phyloP scores from a whole-genome alignment of 495 filamentous ascomycete genomes.

The Pseudomonodictys pantanalensis region DNA sequence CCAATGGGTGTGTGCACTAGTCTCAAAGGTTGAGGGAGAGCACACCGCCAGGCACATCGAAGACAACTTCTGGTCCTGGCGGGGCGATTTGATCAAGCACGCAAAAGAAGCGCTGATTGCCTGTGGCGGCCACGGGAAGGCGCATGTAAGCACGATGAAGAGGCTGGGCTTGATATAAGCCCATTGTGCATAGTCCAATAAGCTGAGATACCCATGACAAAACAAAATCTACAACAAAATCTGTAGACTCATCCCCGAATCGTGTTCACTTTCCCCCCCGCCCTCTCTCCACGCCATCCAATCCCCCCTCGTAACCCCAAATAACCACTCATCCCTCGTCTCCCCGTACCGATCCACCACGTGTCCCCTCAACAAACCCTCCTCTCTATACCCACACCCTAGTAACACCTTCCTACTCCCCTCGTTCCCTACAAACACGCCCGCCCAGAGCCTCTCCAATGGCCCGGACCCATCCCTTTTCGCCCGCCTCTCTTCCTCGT shows the following conservation, averaged over 20 bases:
- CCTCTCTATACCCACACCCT: conserved; percentile 35
- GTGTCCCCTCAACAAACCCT: conserved; percentile 33
- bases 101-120: not conserved
- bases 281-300: conserved; percentile 24
- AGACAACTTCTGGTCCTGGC: conserved; percentile 17
- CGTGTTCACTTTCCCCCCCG: not conserved
- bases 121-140: not conserved
- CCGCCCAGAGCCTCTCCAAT: conserved; percentile 26
- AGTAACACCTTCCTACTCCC: conserved; percentile 32
- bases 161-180: conserved; percentile 12
- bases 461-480: conserved; percentile 12
- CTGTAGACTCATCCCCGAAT: not conserved
- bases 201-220: not conserved
- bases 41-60: conserved; percentile 13
- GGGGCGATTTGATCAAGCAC: conserved; percentile 18
- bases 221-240: not conserved
- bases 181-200: not conserved
- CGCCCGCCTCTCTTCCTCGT: conserved; percentile 1
- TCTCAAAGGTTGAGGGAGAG: conserved; percentile 22
- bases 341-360: conserved; percentile 24
- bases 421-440: conserved; percentile 30
- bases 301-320: conserved; percentile 23
- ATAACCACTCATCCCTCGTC: conserved; percentile 28
- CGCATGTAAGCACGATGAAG: conserved; percentile 23
- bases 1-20: conserved; percentile 5